These are phyloP conservation scores for Taphrina communis DNA, from an alignment of 1,139 yeast species.

Conservation along the genomic window DNA sequence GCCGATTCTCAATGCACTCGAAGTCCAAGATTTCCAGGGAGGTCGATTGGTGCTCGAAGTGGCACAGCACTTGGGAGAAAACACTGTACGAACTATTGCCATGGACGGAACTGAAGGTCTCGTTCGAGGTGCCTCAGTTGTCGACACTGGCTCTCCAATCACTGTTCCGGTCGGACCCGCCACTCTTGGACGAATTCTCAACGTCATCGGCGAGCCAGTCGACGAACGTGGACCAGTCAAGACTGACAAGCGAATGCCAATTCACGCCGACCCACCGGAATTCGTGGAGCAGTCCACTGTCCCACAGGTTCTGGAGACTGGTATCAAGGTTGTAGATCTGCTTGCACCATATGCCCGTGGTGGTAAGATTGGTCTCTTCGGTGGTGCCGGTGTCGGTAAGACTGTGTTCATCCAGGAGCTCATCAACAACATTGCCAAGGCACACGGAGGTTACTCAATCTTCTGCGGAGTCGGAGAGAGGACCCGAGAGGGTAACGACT, in stretches of 20 bases:
- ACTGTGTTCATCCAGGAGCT: conserved; percentile 99
- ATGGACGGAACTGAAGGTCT: conserved; percentile 99
- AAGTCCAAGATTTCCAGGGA: conserved; percentile 71
- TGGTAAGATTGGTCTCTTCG: conserved; percentile 99
- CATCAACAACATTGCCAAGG: conserved; percentile 99
- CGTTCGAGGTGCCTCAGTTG: conserved; percentile 92
- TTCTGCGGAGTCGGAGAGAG: conserved; percentile 99
- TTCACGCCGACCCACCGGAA: conserved; percentile 96
- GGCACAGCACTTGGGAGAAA: conserved; percentile 99
- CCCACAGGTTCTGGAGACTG: conserved; percentile 98
- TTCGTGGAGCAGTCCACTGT: conserved; percentile 96
- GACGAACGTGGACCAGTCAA: conserved; percentile 99
- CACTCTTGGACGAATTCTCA: conserved; percentile 97
- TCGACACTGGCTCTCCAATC: conserved; percentile 97
- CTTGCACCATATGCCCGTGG: conserved; percentile 99
- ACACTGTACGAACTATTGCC: conserved; percentile 99
- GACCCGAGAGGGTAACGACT: conserved; percentile 99
- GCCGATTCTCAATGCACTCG: conserved; percentile 86
- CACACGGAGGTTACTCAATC: conserved; percentile 99
- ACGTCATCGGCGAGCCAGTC: conserved; percentile 99
- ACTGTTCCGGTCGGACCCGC: conserved; percentile 99
- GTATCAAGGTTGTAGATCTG: conserved; percentile 99
- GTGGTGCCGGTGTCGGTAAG: conserved; percentile 99
- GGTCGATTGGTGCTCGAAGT: conserved; percentile 91
- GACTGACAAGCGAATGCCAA: conserved; percentile 90